These are phyloP conservation scores for Gyromitra esculenta DNA, from an alignment of 2,329 filamentous ascomycete species.

Conservation along the genomic window DNA sequence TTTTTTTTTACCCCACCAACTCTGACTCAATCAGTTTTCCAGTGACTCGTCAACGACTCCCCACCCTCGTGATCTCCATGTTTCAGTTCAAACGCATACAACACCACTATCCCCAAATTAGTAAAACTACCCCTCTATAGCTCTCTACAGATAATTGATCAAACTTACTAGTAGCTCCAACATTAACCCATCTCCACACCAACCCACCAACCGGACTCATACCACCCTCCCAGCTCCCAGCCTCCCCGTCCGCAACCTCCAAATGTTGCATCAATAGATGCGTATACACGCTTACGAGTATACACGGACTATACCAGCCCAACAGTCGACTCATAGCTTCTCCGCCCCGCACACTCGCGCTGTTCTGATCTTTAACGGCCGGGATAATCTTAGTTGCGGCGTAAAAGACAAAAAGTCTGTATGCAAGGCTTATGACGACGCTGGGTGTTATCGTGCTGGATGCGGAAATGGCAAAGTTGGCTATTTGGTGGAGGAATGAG, in stretches of 20 bases:
- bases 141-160: background rate
- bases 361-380: constrained; percentile 86
- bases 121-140: constrained; percentile 17
- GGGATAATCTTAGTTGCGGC: constrained; percentile 95
- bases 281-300: constrained; percentile 95
- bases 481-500: constrained; percentile 72
- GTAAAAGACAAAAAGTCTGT: constrained; percentile 94
- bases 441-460: constrained; percentile 96
- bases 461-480: constrained; percentile 87
- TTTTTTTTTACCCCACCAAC: background rate
- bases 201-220: constrained; percentile 80
- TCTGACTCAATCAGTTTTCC: constrained; percentile 83
- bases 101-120: constrained; percentile 65
- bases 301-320: constrained; percentile 93
- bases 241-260: constrained; percentile 72
- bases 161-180: constrained; percentile 74
- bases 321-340: constrained; percentile 83
- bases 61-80: constrained; percentile 85
- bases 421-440: constrained; percentile 92
- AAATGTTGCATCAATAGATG: constrained; percentile 96
- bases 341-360: constrained; percentile 83
- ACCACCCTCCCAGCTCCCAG: constrained; percentile 77
- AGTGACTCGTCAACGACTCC: constrained; percentile 77
- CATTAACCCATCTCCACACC: constrained; percentile 91
- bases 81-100: constrained; percentile 91